Conservation (phyloP, 441 rosid genomes). For the Raphanus hybrid region DNA sequence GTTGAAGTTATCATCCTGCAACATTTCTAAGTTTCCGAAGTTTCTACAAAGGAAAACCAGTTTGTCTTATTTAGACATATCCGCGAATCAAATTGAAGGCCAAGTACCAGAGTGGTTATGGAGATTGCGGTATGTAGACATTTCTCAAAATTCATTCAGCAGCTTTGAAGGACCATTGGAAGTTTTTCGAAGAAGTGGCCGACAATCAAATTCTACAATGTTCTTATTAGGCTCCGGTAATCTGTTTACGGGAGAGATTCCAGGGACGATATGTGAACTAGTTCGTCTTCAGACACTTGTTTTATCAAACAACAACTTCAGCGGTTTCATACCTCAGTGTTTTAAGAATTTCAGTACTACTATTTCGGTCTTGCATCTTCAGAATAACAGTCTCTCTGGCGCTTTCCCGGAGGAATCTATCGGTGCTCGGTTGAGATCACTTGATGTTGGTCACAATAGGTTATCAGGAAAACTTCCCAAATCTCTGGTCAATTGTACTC, state of each 20-base stretch:
- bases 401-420: neutral
- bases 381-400: conserved; percentile 13
- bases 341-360: neutral
- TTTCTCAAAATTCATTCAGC: neutral
- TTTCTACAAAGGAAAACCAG: neutral
- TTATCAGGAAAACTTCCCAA: conserved; percentile 17
- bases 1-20: neutral
- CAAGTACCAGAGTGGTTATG: neutral
- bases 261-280: neutral
- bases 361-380: neutral
- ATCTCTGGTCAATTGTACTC: conserved; percentile 8
- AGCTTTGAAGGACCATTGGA: neutral
- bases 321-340: neutral
- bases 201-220: neutral
- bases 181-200: neutral
- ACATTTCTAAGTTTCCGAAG: neutral
- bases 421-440: neutral
- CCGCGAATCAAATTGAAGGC: neutral
- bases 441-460: conserved; percentile 23
- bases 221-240: neutral
- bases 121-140: neutral
- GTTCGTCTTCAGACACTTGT: neutral
- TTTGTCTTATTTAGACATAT: neutral
- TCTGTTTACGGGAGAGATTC: neutral
- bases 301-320: neutral